Percentiles rank a stretch among this genome's conserved stretches.
Conservation (phyloP, 768 basidiomycete species). For the Chalciporus chontae region DNA sequence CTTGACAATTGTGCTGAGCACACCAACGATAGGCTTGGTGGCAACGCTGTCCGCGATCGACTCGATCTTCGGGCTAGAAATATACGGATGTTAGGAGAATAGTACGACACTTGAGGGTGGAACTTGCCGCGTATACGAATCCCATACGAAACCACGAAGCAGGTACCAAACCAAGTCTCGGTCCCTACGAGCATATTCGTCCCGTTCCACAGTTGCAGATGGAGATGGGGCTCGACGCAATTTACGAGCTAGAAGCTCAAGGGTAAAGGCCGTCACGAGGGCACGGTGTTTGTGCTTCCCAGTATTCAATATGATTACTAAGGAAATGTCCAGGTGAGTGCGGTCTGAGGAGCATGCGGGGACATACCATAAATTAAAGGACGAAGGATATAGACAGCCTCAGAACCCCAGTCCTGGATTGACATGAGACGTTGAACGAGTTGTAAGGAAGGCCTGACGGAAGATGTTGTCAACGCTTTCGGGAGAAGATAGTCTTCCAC, state of each 20-base stretch:
- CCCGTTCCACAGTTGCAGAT: constrained; percentile 61
- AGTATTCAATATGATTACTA: constrained; percentile 24
- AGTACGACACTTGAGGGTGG: constrained; percentile 1
- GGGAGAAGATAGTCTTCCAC: constrained; percentile 82
- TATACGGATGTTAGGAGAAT: background rate
- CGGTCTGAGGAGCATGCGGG: constrained; percentile 9
- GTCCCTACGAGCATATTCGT: constrained; percentile 81
- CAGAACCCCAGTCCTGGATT: constrained; percentile 72
- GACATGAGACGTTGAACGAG: constrained; percentile 60
- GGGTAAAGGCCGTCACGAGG: constrained; percentile 55
- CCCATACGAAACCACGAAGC: constrained; percentile 84
- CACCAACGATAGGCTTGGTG: constrained; percentile 59
- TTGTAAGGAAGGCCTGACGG: constrained; percentile 67
- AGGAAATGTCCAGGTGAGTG: constrained; percentile 1
- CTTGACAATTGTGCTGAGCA: constrained; percentile 65
- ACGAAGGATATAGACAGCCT: constrained; percentile 65
- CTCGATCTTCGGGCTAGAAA: constrained; percentile 67
- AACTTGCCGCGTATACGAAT: constrained; percentile 65
- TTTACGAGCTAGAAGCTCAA: constrained; percentile 74
- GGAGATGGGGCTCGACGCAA: constrained; percentile 65
- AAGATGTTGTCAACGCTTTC: constrained; percentile 70
- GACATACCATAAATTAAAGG: constrained; percentile 74
- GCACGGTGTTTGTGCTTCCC: constrained; percentile 46
- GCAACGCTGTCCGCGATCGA: constrained; percentile 53
- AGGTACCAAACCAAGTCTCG: constrained; percentile 82